Evolutionary conservation across 768 basidiomycete genomes (phyloP), one percentile per base, ranked within the genome.

Genomic region (Termitomyces sp.): DNA sequence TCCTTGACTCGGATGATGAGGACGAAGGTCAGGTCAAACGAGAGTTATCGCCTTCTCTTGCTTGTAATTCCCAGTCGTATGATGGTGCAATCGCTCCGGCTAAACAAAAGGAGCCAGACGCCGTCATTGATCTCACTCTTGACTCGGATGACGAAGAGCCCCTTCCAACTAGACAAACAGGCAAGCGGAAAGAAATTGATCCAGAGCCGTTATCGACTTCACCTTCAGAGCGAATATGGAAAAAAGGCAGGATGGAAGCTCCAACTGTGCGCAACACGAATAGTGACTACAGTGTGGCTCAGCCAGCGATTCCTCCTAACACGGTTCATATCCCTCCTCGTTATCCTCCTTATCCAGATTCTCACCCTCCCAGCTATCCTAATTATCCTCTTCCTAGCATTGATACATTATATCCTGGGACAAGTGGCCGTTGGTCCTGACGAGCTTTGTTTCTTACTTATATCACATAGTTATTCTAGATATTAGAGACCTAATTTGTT

Each of bases 121-220:
- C 82, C 60, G 84, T 95, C 43, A 94, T 95, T 59, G 93, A 96
- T 66, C 72, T 96, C 56, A 94, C 93, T 3, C 72, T 85, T 57
- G 89, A 91, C 63, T 83, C 83, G 22, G 88, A 90, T 54, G 88
- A 89, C 12, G 92, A 93, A 21, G 80, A 76, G 28, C 62, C 65
- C 51, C 64, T 69, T 11, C 68, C 65, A 46, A 58, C 69, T 11
- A 70, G 64, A n/a, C 68, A 71, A 56, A 53, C 66, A 10, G 79
- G 73, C 60, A 88, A 87, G 63, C 80, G 88, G 62, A 88, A 85
- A 63, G 80, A 80, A 10, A 68, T 74, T 5, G 80, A 81, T 11
- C 69, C 74, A 9, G 83, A 79, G 12, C 61, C 77, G 45, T 60
- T 62, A 21, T 54, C 45, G 59, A 67, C 66, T 1, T 80, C 84